These are phyloP conservation scores for Talinum fruticosum DNA, from an alignment of 148 eudicot species.

Conservation along the genomic window DNA sequence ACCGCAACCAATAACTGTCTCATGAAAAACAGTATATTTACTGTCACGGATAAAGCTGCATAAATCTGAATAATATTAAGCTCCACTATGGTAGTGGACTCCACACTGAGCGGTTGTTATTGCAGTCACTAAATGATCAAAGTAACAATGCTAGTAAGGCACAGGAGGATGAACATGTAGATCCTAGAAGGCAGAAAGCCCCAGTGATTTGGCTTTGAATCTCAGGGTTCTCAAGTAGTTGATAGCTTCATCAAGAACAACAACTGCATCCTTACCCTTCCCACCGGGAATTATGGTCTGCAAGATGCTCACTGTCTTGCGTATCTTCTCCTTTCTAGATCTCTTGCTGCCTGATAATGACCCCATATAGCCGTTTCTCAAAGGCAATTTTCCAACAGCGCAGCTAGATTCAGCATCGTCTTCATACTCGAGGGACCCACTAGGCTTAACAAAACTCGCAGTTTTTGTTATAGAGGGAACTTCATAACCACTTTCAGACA, in stretches of 20 bases:
- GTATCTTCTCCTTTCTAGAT: conserved; percentile 51
- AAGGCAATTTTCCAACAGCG: conserved; percentile 29
- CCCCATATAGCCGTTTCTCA: background rate
- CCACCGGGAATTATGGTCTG: conserved; percentile 67
- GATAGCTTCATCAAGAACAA: conserved; percentile 81
- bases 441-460: conserved; percentile 30
- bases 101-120: background rate
- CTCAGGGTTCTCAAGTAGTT: conserved; percentile 58
- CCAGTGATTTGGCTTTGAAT: conserved; percentile 51
- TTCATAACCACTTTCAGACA: conserved; percentile 30
- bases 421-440: conserved; percentile 33
- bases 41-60: background rate
- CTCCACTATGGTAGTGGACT: background rate
- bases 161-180: background rate
- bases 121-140: background rate
- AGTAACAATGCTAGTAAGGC: background rate
- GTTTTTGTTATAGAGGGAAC: conserved; percentile 37
- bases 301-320: conserved; percentile 56
- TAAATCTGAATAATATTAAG: background rate
- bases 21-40: background rate
- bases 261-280: conserved; percentile 51
- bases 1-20: conserved; percentile 10
- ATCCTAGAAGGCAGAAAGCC: conserved; percentile 44
- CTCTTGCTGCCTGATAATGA: conserved; percentile 42
- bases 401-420: conserved; percentile 77